phyloP scores from a whole-genome alignment of 2,329 filamentous ascomycete species.

The Trichoderma sp. region DNA sequence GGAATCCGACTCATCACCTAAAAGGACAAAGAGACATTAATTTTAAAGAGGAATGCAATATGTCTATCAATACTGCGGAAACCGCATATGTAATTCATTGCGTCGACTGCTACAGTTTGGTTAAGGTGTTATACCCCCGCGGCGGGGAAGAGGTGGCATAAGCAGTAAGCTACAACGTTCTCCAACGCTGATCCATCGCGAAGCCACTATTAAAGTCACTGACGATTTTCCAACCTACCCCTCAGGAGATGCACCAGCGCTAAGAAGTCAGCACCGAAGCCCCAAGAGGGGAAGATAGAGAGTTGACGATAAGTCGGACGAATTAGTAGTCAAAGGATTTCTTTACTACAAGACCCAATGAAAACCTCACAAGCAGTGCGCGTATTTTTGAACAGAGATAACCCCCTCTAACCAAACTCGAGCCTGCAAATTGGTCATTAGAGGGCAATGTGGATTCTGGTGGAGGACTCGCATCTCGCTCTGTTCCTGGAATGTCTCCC shows the following conservation, averaged over 20 bases:
- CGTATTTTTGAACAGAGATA: neutral
- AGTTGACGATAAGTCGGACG: neutral
- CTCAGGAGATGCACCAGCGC: neutral
- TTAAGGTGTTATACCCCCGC: neutral
- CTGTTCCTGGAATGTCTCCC: neutral
- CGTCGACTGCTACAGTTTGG: neutral
- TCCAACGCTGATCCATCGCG: neutral
- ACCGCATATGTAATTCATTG: neutral
- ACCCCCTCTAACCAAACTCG: neutral
- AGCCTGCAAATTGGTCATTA: neutral
- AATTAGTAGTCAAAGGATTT: neutral
- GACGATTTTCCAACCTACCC: neutral
- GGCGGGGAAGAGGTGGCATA: neutral
- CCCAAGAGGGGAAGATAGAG: neutral
- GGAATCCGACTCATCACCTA: neutral
- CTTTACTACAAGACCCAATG: neutral
- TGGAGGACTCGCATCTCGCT: neutral
- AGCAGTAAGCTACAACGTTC: neutral
- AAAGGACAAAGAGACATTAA: neutral
- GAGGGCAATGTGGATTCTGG: neutral
- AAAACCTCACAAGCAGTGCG: neutral
- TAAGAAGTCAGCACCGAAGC: neutral
- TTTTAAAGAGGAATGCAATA: neutral
- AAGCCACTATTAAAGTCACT: neutral
- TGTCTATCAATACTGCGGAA: neutral